Evolutionary conservation across 163 green algal genomes (phyloP), one percentile per base, ranked within the genome.

Genomic region (Chlamydomonas reinhardtii): DNA sequence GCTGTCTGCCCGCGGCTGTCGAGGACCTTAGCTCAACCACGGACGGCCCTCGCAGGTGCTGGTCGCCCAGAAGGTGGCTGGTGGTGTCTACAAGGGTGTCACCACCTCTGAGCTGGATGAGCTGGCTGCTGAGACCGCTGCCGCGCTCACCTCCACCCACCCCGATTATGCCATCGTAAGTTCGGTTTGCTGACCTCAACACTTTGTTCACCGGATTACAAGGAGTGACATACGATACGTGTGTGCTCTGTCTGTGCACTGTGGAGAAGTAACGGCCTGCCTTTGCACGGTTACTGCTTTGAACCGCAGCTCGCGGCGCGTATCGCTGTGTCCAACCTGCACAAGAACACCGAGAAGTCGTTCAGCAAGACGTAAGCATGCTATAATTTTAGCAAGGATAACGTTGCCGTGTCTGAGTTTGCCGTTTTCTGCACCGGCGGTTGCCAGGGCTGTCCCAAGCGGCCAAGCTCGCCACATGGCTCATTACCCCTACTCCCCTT

Each of bases 281-380:
- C n/a, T n/a, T n/a, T n/a, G n/a, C 48, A 14, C 48, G 48, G 14
- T 19, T 56, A 56, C 48, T 19, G 48, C 48, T 56, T 56, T 56
- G 48, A 56, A 56, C 19, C 89, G 91, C 97, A 99, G 97, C 96
- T 99, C 6, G 98, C 98, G 15, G 98, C 98, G 9, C 93, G 98
- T 39, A 99, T 99, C 80, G 97, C 98, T 0, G 97, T 99, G 39
- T 99, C 98, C 76, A 99, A 99, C 94, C 92, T 99, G 80, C 98
- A 99, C 95, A 99, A 99, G 96, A 99, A 97, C 88, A 99, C 98
- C 0, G 85, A 97, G 32, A 99, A 99, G 94, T 98, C 94, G 48
- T 99, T 99, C 91, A 96, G 90, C 62, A 94, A 98, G 82, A 99
- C 97, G 97, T 99, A 76, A 95, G 96, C 84, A 16, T 8, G 37